These are phyloP conservation scores for Coemansia sp. DNA, from an alignment of 192 early-diverging fungal genomes.

Conservation along the genomic window DNA sequence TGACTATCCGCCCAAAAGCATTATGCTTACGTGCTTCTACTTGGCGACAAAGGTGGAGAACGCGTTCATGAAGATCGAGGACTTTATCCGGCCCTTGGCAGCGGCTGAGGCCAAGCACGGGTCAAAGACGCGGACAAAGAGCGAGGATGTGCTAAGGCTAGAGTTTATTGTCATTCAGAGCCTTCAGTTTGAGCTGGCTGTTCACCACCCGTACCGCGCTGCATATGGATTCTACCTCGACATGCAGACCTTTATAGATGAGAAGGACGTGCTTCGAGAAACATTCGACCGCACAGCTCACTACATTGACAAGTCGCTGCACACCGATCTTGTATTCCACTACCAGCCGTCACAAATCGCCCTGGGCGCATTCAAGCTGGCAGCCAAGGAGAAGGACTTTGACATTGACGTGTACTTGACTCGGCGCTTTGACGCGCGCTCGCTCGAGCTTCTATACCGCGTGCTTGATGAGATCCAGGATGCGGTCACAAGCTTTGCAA, in stretches of 20 bases:
- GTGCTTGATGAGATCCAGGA: slow-evolving; percentile 57
- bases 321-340: slow-evolving; percentile 70
- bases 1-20: slow-evolving; percentile 77
- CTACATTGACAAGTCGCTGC: slow-evolving; percentile 58
- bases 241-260: slow-evolving; percentile 56
- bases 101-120: slow-evolving; percentile 34
- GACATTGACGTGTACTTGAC: slow-evolving; percentile 57
- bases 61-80: slow-evolving; percentile 67
- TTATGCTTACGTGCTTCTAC: slow-evolving; percentile 75
- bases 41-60: slow-evolving; percentile 76
- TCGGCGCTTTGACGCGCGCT: slow-evolving; percentile 41
- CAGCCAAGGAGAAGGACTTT: slow-evolving; percentile 55
- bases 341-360: slow-evolving; percentile 79
- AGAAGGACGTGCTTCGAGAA: slow-evolving; percentile 23
- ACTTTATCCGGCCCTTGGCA: slow-evolving; percentile 56
- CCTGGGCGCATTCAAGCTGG: slow-evolving; percentile 61
- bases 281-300: slow-evolving; percentile 57
- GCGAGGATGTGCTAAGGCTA: slow-evolving; percentile 57
- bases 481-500: slow-evolving; percentile 37
- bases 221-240: slow-evolving; percentile 72
- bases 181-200: slow-evolving; percentile 68
- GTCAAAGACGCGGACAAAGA: slow-evolving; percentile 41
- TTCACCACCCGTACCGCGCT: slow-evolving; percentile 70
- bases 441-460: slow-evolving; percentile 42
- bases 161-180: slow-evolving; percentile 71